Percentiles rank a stretch among this genome's conserved stretches.
Conservation (phyloP, 31 red algal genomes). For the Asparagopsis taxiformis region DNA sequence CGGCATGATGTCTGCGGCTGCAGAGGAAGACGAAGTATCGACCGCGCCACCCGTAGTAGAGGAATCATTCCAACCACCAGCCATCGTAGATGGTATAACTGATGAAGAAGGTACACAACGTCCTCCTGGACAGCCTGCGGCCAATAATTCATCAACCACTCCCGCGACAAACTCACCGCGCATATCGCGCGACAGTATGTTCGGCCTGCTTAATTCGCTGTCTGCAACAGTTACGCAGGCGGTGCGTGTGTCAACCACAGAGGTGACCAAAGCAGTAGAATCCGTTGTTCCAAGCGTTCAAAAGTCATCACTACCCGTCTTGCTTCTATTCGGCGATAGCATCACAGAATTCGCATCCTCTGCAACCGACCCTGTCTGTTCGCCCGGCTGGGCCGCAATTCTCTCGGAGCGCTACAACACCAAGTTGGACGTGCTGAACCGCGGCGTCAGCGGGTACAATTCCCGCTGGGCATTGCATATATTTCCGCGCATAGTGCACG, state of each 20-base stretch:
- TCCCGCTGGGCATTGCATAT: slow-evolving; percentile 47
- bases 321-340: slow-evolving; percentile 66
- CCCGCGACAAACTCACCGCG: too few relatives aligned
- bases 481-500: slow-evolving; percentile 32
- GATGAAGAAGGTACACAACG: too few relatives aligned
- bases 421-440: slow-evolving; percentile 46
- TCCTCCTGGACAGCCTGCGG: too few relatives aligned
- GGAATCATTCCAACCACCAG: slow-evolving; percentile 37
- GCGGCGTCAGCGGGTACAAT: slow-evolving; percentile 75
- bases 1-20: slow-evolving; percentile 23
- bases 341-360: slow-evolving; percentile 43
- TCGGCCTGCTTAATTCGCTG: too few relatives aligned
- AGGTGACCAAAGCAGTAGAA: too few relatives aligned
- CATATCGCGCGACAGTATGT: too few relatives aligned
- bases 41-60: slow-evolving; percentile 37
- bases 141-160: slow-evolving; percentile 1
- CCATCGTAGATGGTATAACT: slow-evolving; percentile 8
- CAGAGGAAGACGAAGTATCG: slow-evolving; percentile 5
- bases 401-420: slow-evolving; percentile 33
- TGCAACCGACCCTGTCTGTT: slow-evolving; percentile 9
- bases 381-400: slow-evolving; percentile 37
- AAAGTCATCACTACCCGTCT: too few relatives aligned
- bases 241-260: too few relatives aligned
- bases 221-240: too few relatives aligned
- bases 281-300: too few relatives aligned